These are phyloP conservation scores for Aureobasidium sp. DNA, from an alignment of 2,329 filamentous ascomycete species.

Conservation along the genomic window DNA sequence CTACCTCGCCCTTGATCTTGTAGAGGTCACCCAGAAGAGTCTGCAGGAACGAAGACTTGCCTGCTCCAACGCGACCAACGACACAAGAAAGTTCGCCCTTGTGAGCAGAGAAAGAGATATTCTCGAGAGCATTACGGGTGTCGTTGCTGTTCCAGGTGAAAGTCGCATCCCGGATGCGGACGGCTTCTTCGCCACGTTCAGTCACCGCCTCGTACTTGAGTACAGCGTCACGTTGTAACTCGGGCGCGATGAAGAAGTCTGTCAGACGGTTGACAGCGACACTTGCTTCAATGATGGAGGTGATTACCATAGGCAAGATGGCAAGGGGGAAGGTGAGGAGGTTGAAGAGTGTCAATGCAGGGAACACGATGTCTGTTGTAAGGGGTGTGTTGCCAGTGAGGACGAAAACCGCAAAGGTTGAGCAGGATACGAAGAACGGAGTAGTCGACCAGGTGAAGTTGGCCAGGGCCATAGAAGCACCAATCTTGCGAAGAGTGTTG, in stretches of 20 bases:
- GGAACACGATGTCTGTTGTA: slow-evolving; percentile 93
- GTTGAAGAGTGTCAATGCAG: slow-evolving; percentile 87
- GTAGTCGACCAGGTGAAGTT: slow-evolving; percentile 99
- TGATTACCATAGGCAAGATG: slow-evolving; percentile 95
- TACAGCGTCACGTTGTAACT: slow-evolving; percentile 81
- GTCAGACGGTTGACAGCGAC: slow-evolving; percentile 84
- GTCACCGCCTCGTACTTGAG: slow-evolving; percentile 58
- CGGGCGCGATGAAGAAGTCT: slow-evolving; percentile 76
- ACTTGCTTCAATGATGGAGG: slow-evolving; percentile 88
- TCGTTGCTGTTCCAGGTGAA: slow-evolving; percentile 94
- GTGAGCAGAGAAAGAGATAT: slow-evolving; percentile 79
- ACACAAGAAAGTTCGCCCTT: slow-evolving; percentile 92
- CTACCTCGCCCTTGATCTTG: slow-evolving; percentile 77
- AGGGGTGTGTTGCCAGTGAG: slow-evolving; percentile 71
- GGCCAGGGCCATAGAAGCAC: slow-evolving; percentile 83
- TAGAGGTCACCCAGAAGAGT: slow-evolving; percentile 83
- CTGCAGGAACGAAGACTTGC: slow-evolving; percentile 89
- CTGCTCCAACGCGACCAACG: slow-evolving; percentile 86
- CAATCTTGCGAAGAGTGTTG: slow-evolving; percentile 92
- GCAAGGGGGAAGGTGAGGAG: slow-evolving; percentile 90
- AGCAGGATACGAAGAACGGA: slow-evolving; percentile 94
- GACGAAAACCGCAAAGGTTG: slow-evolving; percentile 91
- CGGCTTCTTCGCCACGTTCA: slow-evolving; percentile 73
- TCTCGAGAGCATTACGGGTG: slow-evolving; percentile 56
- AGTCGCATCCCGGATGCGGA: slow-evolving; percentile 72